Percentiles rank a stretch among this genome's conserved stretches.
Evolutionary conservation across 306 rosid species (phyloP).

Genomic region (Lathyrus sativus): DNA sequence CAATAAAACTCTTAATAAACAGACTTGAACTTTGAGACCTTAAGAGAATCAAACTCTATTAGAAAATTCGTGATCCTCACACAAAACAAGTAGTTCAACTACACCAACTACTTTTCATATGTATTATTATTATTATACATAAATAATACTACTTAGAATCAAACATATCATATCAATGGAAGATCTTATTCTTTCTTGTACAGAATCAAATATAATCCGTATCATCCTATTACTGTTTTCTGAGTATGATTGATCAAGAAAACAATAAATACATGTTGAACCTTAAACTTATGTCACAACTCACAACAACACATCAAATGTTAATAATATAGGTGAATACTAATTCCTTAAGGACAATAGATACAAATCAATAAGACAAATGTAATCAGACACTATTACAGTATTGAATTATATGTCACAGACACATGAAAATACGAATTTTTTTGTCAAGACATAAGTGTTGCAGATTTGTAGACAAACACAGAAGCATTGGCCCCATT

Average conservation of each 20-base stretch:
- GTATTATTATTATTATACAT: background rate
- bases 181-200: constrained; percentile 48
- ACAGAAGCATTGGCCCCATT: constrained; percentile 61
- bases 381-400: constrained; percentile 41
- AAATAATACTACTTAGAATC: constrained; percentile 32
- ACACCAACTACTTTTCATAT: background rate
- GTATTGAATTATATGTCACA: constrained; percentile 37
- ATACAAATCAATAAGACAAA: constrained; percentile 45
- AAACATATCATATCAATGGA: constrained; percentile 41
- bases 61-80: background rate
- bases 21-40: too few species aligned
- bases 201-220: constrained; percentile 15
- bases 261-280: constrained; percentile 35
- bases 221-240: constrained; percentile 11
- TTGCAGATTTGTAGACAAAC: constrained; percentile 62
- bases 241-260: constrained; percentile 26
- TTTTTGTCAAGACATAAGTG: constrained; percentile 51
- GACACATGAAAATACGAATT: constrained; percentile 45
- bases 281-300: constrained; percentile 26
- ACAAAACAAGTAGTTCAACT: background rate
- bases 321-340: constrained; percentile 39
- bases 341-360: constrained; percentile 33
- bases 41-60: too few species aligned
- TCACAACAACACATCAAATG: constrained; percentile 38
- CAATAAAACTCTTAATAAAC: too few species aligned